Evolutionary conservation across 2,329 filamentous ascomycete species (phyloP).

Genomic region (Xylaria multiplex): DNA sequence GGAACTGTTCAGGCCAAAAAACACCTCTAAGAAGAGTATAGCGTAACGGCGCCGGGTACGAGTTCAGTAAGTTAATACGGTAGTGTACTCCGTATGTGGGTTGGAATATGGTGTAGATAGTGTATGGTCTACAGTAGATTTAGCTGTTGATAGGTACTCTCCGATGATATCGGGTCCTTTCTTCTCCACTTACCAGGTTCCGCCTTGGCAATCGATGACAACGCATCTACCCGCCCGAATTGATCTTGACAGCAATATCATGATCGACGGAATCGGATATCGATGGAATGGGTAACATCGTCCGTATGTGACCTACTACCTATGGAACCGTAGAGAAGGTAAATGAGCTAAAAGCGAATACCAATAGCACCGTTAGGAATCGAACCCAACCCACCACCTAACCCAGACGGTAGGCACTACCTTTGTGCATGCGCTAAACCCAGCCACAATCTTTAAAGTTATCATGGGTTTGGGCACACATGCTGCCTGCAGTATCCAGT

Average conservation of each 20-base stretch:
- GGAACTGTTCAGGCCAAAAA: no score
- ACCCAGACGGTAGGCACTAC: no score
- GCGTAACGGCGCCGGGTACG: no score
- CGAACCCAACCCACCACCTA: no score
- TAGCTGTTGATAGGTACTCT: background rate
- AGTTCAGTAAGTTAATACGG: no score
- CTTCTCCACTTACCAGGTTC: background rate
- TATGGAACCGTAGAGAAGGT: no score
- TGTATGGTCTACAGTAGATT: background rate
- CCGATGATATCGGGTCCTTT: background rate
- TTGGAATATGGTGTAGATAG: background rate
- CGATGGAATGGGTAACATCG: background rate
- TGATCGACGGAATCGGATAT: conserved; percentile 11
- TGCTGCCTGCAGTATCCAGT: no score
- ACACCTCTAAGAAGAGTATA: no score
- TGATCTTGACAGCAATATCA: conserved; percentile 24
- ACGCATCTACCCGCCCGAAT: conserved; percentile 28
- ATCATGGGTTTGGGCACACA: background rate
- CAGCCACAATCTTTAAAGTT: conserved; percentile 5
- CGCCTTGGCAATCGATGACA: conserved; percentile 18
- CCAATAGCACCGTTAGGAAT: no score
- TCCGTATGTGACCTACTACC: background rate
- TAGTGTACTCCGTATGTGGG: no score
- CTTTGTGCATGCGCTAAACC: conserved; percentile 5
- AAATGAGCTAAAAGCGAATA: no score